Evolutionary conservation across 306 rosid species (phyloP).

Genomic region (Abrus precatorius): DNA sequence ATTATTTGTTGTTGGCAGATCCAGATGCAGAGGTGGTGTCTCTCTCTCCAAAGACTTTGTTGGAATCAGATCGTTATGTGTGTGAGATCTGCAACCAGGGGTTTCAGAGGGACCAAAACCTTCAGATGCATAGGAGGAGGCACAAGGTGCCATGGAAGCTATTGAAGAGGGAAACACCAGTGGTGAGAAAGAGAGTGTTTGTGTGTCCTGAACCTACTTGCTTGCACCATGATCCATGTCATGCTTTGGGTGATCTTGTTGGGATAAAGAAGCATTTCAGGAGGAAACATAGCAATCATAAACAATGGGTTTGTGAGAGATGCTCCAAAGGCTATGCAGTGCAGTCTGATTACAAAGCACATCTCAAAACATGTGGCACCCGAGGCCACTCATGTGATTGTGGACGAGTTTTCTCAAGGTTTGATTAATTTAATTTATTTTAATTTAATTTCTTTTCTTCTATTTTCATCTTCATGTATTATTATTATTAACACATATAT

Average conservation of each 20-base stretch:
- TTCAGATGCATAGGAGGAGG: constrained; percentile 96
- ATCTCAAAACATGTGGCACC: constrained; percentile 98
- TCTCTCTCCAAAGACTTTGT: constrained; percentile 86
- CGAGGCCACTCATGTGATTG: constrained; percentile 98
- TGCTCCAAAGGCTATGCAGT: constrained; percentile 96
- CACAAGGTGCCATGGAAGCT: constrained; percentile 99
- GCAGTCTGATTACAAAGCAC: constrained; percentile 97
- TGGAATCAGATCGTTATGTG: constrained; percentile 98
- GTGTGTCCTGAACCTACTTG: constrained; percentile 97
- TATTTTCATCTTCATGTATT: not conserved
- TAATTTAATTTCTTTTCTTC: not conserved
- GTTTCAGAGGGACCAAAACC: constrained; percentile 98
- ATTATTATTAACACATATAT: not conserved
- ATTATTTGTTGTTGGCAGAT: constrained; percentile 53
- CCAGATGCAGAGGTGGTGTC: constrained; percentile 99
- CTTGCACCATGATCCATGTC: constrained; percentile 95
- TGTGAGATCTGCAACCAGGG: constrained; percentile 99
- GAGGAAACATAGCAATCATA: constrained; percentile 91
- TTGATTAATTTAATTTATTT: not conserved
- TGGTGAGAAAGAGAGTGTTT: constrained; percentile 85
- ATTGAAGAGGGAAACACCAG: constrained; percentile 88
- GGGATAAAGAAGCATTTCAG: constrained; percentile 97
- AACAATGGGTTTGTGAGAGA: constrained; percentile 94
- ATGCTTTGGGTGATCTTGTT: constrained; percentile 97
- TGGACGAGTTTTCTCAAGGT: constrained; percentile 97